Base-by-base conservation (phyloP, 116 monocot species). In the Dioscorea cayenensis region DNA sequence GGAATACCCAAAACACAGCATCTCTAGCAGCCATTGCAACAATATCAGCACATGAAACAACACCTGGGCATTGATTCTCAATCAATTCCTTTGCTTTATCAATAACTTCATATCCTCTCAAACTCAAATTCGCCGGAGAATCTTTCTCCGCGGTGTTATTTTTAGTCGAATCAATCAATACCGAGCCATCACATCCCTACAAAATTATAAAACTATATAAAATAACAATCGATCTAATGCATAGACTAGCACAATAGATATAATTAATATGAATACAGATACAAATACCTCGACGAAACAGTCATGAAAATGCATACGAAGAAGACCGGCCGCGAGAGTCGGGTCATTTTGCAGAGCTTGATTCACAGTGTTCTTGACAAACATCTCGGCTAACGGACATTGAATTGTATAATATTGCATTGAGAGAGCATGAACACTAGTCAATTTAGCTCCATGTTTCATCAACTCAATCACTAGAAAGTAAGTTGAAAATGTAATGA, bases 231-330 rank as follows among this genome's bases (percentile, higher is more conserved):
- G 25, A 25, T 25, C 25, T 25, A 25, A 25, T 25, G 25, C 25
- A 25, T 25, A 25, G 25, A 25, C 25, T 25, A 25, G 25, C 25
- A 25, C 25, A 25, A 25, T 25, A 25, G 25, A 25, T 25, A 25
- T 25, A 25, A 25, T 25, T 25, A 25, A 25, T 25, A 25, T 25
- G 25, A 25, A 25, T 25, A 25, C 25, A 1, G 25, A 25, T 22
- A 63, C 27, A 28, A 32, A 17, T 55, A 92, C 92, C 87, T 93
- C 79, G 8, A 94, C 79, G 63, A 90, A 94, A 71, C 94, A 94
- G 73, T 94, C 94, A 78, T 90, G 94, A 78, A 94, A 94, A 72
- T 94, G 94, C 74, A 94, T 77, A 29, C 90, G 77, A 5, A 94
- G 87, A 71, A 94, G 88, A 18, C 74, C 78, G 7, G 78, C 90